phyloP scores from a whole-genome alignment of 2,329 filamentous ascomycete genomes.

The Ciborinia camelliae region DNA sequence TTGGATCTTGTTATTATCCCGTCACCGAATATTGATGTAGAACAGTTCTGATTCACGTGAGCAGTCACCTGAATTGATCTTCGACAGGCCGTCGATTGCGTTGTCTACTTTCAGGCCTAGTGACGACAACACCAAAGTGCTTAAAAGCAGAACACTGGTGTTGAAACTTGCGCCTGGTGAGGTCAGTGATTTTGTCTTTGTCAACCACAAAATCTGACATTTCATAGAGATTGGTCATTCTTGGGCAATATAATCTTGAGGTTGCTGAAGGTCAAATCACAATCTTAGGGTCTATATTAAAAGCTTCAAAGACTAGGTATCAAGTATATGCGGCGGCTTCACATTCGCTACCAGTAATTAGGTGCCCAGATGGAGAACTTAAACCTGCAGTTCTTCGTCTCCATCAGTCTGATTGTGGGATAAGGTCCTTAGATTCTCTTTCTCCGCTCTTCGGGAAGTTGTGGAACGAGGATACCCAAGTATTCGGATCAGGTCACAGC shows the following conservation, averaged over 20 bases:
- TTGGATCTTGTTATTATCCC: not conserved
- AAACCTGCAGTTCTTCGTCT: constrained; percentile 54
- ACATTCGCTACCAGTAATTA: constrained; percentile 66
- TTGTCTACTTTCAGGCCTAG: constrained; percentile 45
- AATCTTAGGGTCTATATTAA: constrained; percentile 62
- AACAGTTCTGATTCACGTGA: constrained; percentile 30
- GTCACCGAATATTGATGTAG: constrained; percentile 26
- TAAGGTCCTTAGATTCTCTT: constrained; percentile 55
- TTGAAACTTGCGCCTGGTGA: constrained; percentile 49
- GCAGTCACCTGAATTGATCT: constrained; percentile 27
- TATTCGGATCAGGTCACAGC: constrained; percentile 24
- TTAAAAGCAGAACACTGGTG: constrained; percentile 41
- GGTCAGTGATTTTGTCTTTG: constrained; percentile 38
- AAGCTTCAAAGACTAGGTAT: constrained; percentile 45
- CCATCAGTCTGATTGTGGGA: constrained; percentile 46
- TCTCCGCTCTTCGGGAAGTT: constrained; percentile 65
- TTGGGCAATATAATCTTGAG: constrained; percentile 66
- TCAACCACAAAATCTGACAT: constrained; percentile 21
- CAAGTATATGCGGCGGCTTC: constrained; percentile 66
- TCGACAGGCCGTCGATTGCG: constrained; percentile 40
- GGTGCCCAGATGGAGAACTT: constrained; percentile 45
- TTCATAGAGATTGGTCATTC: constrained; percentile 55
- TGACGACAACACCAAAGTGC: constrained; percentile 44
- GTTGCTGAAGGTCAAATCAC: constrained; percentile 61
- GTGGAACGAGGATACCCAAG: constrained; percentile 52